Evolutionary conservation across 2,329 filamentous ascomycete genomes (phyloP).

Genomic region (Cordyceps tenuipes): DNA sequence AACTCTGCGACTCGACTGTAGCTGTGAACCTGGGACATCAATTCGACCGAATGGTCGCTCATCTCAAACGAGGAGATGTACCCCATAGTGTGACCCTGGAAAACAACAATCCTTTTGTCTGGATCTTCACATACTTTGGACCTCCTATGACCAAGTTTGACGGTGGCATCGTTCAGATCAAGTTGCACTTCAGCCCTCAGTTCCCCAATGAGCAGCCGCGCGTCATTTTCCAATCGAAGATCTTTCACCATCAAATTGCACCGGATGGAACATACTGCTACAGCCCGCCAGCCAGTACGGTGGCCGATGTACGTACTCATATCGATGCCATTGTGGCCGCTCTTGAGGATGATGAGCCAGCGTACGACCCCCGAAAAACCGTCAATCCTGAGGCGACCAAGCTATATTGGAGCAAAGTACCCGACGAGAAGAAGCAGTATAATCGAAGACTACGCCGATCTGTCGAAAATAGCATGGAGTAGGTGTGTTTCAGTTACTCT

Average conservation of each 20-base stretch:
- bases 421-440: constrained; percentile 74
- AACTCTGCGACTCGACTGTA: constrained; percentile 61
- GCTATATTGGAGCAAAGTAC: constrained; percentile 70
- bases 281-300: constrained; percentile 48
- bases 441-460: constrained; percentile 71
- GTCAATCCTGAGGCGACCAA: constrained; percentile 81
- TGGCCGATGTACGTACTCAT: constrained; percentile 73
- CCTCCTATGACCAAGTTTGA: constrained; percentile 89
- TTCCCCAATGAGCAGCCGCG: constrained; percentile 88
- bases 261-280: constrained; percentile 78
- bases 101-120: constrained; percentile 79
- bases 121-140: constrained; percentile 83
- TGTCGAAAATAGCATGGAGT: constrained; percentile 62
- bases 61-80: constrained; percentile 61
- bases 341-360: constrained; percentile 80
- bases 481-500: constrained; percentile 20
- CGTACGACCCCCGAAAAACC: constrained; percentile 81
- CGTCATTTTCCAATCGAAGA: constrained; percentile 66
- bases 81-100: constrained; percentile 70
- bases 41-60: constrained; percentile 71
- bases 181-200: constrained; percentile 67
- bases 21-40: constrained; percentile 77
- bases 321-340: constrained; percentile 74
- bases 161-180: constrained; percentile 79
- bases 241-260: constrained; percentile 86